Evolutionary conservation across 2,329 filamentous ascomycete species (phyloP).

Genomic region (Aspergillus melleus): DNA sequence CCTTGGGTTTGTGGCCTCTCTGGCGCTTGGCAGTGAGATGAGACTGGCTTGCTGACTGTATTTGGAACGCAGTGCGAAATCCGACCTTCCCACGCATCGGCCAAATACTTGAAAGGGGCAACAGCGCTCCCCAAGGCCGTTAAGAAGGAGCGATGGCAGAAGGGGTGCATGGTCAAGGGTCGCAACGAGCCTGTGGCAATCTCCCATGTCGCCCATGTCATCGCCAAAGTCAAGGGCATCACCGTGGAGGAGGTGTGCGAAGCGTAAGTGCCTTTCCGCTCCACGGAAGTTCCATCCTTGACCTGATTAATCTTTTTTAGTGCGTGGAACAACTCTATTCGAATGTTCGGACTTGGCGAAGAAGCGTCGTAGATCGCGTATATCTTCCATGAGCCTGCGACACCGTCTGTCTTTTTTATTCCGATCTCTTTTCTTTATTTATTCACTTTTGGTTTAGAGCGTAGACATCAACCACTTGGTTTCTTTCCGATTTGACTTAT

Average conservation of each 20-base stretch:
- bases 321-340: slow-evolving; percentile 77
- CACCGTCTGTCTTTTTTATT: no score
- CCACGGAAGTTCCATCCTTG: neutral
- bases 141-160: slow-evolving; percentile 94
- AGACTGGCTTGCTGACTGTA: slow-evolving; percentile 2
- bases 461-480: neutral
- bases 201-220: slow-evolving; percentile 79
- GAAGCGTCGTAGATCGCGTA: slow-evolving; percentile 11
- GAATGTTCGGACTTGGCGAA: slow-evolving; percentile 73
- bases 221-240: slow-evolving; percentile 82
- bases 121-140: slow-evolving; percentile 75
- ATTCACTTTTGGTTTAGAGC: neutral
- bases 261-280: slow-evolving; percentile 52
- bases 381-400: neutral
- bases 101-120: slow-evolving; percentile 68
- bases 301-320: slow-evolving; percentile 34
- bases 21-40: neutral
- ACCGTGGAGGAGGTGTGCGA: slow-evolving; percentile 80
- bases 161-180: slow-evolving; percentile 88
- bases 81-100: slow-evolving; percentile 80
- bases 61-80: slow-evolving; percentile 72
- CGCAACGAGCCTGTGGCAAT: slow-evolving; percentile 92
- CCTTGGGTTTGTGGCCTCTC: slow-evolving; percentile 62
- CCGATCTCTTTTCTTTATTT: neutral
- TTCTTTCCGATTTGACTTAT: neutral